phyloP scores from a whole-genome alignment of 805 yeast species.

The Myxozyma melibiosi region DNA sequence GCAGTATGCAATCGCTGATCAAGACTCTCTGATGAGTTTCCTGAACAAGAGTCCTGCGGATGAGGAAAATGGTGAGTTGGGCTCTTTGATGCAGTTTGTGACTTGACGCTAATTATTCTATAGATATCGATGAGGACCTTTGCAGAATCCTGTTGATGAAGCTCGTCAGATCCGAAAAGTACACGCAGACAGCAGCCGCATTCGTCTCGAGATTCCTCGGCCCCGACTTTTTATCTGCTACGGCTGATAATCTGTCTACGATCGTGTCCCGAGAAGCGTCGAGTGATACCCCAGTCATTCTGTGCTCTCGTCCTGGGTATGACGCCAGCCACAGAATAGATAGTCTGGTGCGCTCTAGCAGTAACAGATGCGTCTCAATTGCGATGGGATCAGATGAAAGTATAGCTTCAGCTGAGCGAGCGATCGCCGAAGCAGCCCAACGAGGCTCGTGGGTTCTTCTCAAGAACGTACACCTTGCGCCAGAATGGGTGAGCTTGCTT shows the following conservation, averaged over 20 bases:
- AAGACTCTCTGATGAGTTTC: slow-evolving; percentile 6
- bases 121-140: slow-evolving; percentile 22
- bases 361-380: slow-evolving; percentile 45
- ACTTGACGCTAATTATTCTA: background rate
- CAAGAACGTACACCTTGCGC: slow-evolving; percentile 79
- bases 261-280: slow-evolving; percentile 34
- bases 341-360: slow-evolving; percentile 45
- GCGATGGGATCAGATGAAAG: slow-evolving; percentile 81
- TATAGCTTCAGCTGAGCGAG: slow-evolving; percentile 55
- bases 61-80: slow-evolving; percentile 12
- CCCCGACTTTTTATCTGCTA: background rate
- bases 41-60: slow-evolving; percentile 1
- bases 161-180: slow-evolving; percentile 24
- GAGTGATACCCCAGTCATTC: slow-evolving; percentile 47
- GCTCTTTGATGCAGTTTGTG: background rate
- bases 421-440: slow-evolving; percentile 51
- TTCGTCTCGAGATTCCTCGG: slow-evolving; percentile 15
- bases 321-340: slow-evolving; percentile 66
- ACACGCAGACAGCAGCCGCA: slow-evolving; percentile 8
- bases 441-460: slow-evolving; percentile 70
- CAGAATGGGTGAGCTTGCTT: slow-evolving; percentile 60
- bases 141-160: slow-evolving; percentile 23
- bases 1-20: slow-evolving; percentile 11
- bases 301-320: slow-evolving; percentile 61
- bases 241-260: slow-evolving; percentile 2